These are phyloP conservation scores for Ajuga reptans DNA, from an alignment of 305 asterid genomes.

Conservation along the genomic window DNA sequence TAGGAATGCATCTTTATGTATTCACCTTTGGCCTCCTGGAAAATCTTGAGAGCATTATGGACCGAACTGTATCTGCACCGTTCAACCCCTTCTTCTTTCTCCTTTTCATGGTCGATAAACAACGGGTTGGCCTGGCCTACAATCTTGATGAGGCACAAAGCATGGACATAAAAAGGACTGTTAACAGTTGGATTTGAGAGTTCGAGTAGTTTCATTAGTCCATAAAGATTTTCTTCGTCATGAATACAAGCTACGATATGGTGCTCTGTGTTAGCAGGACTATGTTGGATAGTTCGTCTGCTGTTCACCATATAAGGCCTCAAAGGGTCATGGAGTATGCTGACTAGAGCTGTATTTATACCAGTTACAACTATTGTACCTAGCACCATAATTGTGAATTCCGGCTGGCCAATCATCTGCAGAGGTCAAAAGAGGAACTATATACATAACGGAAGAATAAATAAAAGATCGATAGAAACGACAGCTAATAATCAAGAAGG, in stretches of 20 bases:
- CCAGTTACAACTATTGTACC: conserved; percentile 37
- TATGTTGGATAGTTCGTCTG: conserved; percentile 67
- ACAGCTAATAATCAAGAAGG: background rate
- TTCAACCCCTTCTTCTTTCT: conserved; percentile 15
- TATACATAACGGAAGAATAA: background rate
- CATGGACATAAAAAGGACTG: conserved; percentile 45
- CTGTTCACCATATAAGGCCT: conserved; percentile 75
- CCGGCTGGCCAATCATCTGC: conserved; percentile 51
- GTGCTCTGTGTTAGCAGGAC: conserved; percentile 43
- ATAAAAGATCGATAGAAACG: background rate
- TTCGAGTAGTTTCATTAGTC: conserved; percentile 46
- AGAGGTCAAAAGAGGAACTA: background rate
- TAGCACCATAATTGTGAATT: conserved; percentile 48
- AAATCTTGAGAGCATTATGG: conserved; percentile 48
- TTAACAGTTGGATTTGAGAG: conserved; percentile 42
- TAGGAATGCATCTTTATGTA: conserved; percentile 36
- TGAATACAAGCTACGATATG: conserved; percentile 48
- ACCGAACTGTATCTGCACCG: conserved; percentile 23
- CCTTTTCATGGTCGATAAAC: conserved; percentile 49
- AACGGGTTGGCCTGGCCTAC: conserved; percentile 50
- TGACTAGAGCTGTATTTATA: conserved; percentile 46
- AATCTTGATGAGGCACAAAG: conserved; percentile 55
- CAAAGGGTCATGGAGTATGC: conserved; percentile 62
- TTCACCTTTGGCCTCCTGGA: conserved; percentile 36
- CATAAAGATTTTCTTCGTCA: conserved; percentile 43